Conservation (phyloP, 2,329 filamentous ascomycete genomes). For the Phoma sp. region DNA sequence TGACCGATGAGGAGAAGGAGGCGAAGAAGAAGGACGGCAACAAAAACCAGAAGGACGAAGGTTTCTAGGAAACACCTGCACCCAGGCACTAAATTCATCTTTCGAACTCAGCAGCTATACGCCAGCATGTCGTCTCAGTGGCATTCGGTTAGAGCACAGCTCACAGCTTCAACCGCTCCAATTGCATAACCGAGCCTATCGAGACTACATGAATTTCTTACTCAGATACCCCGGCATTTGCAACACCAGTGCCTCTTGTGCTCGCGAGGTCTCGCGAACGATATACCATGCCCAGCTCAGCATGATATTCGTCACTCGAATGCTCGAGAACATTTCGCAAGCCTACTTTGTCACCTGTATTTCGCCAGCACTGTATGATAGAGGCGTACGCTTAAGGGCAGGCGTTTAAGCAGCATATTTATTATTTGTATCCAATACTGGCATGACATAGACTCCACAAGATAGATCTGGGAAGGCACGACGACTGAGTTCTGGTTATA, state of each 20-base stretch:
- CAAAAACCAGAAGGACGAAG: constrained; percentile 47
- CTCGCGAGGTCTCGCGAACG: not conserved
- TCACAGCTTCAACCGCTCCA: not conserved
- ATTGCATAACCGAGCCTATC: not conserved
- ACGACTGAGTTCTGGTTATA: not conserved
- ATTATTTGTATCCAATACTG: not conserved
- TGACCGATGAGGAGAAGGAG: constrained; percentile 41
- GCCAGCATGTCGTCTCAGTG: not conserved
- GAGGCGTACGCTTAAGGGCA: not conserved
- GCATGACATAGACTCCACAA: constrained; percentile 6
- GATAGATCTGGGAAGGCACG: constrained; percentile 8
- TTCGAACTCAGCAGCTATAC: not conserved
- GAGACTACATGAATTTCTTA: not conserved
- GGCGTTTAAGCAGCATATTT: constrained; percentile 3
- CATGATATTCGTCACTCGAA: not conserved
- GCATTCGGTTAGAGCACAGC: not conserved
- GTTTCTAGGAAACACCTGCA: constrained; percentile 26
- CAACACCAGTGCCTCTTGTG: not conserved
- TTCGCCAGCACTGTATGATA: constrained; percentile 5
- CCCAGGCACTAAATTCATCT: not conserved
- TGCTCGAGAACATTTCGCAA: not conserved
- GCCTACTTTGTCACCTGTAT: not conserved
- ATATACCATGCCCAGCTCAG: not conserved
- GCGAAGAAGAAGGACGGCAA: constrained; percentile 23
- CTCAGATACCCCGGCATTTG: not conserved